Base-by-base conservation (phyloP, 2,329 filamentous ascomycete species). In the Nigrospora oryzae region DNA sequence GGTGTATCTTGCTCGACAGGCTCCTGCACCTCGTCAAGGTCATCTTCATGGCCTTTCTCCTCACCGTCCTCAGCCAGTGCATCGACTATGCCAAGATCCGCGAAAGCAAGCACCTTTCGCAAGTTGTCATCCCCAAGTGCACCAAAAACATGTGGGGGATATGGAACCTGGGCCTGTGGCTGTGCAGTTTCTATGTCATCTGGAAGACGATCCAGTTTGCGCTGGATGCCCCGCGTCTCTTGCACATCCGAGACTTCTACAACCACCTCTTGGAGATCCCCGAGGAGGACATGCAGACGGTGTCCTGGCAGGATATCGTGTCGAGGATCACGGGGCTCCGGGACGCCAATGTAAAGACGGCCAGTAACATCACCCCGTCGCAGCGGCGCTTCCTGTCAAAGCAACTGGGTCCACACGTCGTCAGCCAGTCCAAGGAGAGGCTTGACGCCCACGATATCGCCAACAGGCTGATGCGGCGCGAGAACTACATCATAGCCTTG, bases 361-460 rank as follows among this genome's bases (percentile, higher is more conserved):
- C 77, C 11, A 71, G 65, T 11, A 77, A 75, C 46, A 67, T 80
- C 47, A 72, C 74, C 1, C 66, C 67, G 4, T 66, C 64, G 6
- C 66, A 78, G 46, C 71, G 75, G 3, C 68, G 65, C n/a, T 81
- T 71, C 40, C 41, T 63, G 17, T 59, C 56, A 10, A 59, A 56
- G 36, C 59, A 63, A 36, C 59, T 75, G 86, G 54, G 86, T 82
- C 45, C 88, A 79, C 51, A 61, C 53, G 74, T 91, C 50, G 86
- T 86, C 38, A 89, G 83, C 47, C 89, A 94, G 59, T 94, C 89
- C 17, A 95, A 96, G 62, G 89, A 97, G 65, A 79, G 91, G 50
- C 83, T 98, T 54, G 93, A 96, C 64, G 93, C 93, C 11, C 89
- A 96, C 56, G 93, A 96, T 58, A 97, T 98, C 61, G 93, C 93